Evolutionary conservation across 192 early-diverging fungal genomes (phyloP).

Genomic region (Mortierella antarctica): DNA sequence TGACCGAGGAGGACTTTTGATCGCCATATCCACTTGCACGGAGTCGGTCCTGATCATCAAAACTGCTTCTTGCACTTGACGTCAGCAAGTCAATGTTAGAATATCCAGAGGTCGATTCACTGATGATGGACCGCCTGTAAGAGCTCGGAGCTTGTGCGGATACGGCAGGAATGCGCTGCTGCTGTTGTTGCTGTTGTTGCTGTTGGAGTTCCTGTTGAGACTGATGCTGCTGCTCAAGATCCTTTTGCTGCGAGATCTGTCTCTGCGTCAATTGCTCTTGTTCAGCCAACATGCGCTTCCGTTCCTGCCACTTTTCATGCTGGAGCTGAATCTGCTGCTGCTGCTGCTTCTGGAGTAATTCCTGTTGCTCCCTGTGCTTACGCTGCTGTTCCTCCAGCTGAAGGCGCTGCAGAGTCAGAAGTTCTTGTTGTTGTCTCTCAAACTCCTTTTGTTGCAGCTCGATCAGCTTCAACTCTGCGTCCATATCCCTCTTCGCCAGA

Average conservation of each 20-base stretch:
- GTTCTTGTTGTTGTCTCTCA: conserved; percentile 39
- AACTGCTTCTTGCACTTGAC: not conserved
- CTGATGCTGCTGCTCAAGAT: conserved; percentile 32
- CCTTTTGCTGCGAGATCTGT: conserved; percentile 28
- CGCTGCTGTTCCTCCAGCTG: conserved; percentile 49
- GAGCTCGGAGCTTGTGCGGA: not conserved
- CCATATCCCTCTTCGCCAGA: conserved; percentile 27
- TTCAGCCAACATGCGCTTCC: conserved; percentile 44
- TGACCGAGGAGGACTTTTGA: not conserved
- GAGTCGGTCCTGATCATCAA: conserved; percentile 17
- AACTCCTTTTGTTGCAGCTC: conserved; percentile 47
- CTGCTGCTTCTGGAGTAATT: conserved; percentile 32
- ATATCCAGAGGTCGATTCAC: not conserved
- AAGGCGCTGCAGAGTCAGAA: conserved; percentile 12
- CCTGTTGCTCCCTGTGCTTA: conserved; percentile 34
- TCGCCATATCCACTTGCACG: not conserved
- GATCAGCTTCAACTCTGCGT: conserved; percentile 43
- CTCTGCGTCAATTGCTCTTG: conserved; percentile 23
- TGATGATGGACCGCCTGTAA: not conserved
- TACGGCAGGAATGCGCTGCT: not conserved
- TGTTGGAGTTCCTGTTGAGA: conserved; percentile 24
- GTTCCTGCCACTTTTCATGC: conserved; percentile 51
- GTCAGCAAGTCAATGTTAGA: not conserved
- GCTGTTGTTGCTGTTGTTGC: conserved; percentile 21
- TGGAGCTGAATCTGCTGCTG: conserved; percentile 45